phyloP scores from a whole-genome alignment of 2,329 filamentous ascomycete species.

The Talaromyces pinophilus region DNA sequence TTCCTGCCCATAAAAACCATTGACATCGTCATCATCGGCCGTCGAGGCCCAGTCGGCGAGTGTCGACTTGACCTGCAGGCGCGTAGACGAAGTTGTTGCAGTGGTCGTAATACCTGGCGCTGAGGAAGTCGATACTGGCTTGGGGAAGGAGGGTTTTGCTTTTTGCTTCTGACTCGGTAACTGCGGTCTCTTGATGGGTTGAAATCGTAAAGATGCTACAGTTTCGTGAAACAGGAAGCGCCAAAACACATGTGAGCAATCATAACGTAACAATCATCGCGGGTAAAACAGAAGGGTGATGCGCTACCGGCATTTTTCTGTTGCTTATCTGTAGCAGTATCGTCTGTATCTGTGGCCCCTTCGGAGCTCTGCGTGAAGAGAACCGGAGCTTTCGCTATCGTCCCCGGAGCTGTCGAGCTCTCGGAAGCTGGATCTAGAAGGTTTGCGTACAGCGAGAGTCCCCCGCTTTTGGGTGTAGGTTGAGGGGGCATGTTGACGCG shows the following conservation, averaged over 20 bases:
- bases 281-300: conserved; percentile 36
- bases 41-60: conserved; percentile 79
- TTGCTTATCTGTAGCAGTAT: conserved; percentile 64
- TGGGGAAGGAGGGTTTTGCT: conserved; percentile 62
- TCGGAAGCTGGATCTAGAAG: conserved; percentile 62
- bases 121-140: conserved; percentile 39
- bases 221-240: conserved; percentile 29
- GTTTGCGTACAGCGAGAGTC: conserved; percentile 79
- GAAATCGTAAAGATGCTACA: conserved; percentile 73
- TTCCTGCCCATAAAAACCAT: conserved; percentile 63
- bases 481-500: conserved; percentile 14
- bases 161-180: conserved; percentile 62
- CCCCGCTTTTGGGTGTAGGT: conserved; percentile 16
- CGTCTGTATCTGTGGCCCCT: conserved; percentile 51
- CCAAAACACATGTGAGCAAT: conserved; percentile 52
- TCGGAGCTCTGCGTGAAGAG: conserved; percentile 64
- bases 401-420: conserved; percentile 50
- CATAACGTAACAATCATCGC: conserved; percentile 30
- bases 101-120: conserved; percentile 30
- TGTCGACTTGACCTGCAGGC: conserved; percentile 62
- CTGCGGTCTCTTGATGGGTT: conserved; percentile 79
- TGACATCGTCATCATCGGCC: conserved; percentile 79
- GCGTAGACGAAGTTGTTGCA: conserved; percentile 37
- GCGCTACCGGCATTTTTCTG: conserved; percentile 63
- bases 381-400: conserved; percentile 76